These are phyloP conservation scores for Trypanosoma cruzi DNA, from an alignment of 208 protist species.

Conservation along the genomic window DNA sequence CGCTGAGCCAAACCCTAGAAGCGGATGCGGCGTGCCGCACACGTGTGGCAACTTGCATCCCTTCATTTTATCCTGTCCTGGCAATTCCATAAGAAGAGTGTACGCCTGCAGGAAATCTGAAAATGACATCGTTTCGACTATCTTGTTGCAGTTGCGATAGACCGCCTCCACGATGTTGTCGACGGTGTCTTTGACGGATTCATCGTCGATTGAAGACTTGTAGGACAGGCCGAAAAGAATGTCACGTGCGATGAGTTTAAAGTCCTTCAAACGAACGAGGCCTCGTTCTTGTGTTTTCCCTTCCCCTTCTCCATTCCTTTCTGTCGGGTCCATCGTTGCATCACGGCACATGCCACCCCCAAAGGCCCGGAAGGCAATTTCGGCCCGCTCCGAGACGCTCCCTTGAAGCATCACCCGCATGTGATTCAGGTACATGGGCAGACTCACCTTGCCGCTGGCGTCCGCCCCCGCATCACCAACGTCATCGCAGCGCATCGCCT, in stretches of 20 bases:
- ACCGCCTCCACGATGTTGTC: background rate
- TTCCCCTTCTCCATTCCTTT: background rate
- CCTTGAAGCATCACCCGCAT: conserved; percentile 21
- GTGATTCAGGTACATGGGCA: conserved; percentile 8
- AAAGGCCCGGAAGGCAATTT: conserved; percentile 22
- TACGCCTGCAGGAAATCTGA: conserved; percentile 8
- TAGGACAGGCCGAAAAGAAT: conserved; percentile 18
- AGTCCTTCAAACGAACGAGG: conserved; percentile 3
- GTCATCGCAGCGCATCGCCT: conserved; percentile 7
- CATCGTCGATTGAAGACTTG: background rate
- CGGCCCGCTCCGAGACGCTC: conserved; percentile 6
- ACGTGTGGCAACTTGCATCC: background rate
- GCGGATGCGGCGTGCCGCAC: background rate
- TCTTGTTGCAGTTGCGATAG: background rate
- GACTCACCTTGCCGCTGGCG: background rate
- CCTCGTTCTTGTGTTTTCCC: background rate
- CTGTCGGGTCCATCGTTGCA: background rate
- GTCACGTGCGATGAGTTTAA: conserved; percentile 12
- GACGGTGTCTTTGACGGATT: conserved; percentile 9
- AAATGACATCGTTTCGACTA: background rate
- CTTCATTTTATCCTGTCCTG: background rate
- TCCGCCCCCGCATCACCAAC: background rate
- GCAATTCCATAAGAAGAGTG: conserved; percentile 6
- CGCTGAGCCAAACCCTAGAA: conserved; percentile 17
- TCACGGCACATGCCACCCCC: background rate